These are phyloP conservation scores for Nothophytophthora sp. DNA, from an alignment of 352 stramenopile genomes.

Conservation along the genomic window DNA sequence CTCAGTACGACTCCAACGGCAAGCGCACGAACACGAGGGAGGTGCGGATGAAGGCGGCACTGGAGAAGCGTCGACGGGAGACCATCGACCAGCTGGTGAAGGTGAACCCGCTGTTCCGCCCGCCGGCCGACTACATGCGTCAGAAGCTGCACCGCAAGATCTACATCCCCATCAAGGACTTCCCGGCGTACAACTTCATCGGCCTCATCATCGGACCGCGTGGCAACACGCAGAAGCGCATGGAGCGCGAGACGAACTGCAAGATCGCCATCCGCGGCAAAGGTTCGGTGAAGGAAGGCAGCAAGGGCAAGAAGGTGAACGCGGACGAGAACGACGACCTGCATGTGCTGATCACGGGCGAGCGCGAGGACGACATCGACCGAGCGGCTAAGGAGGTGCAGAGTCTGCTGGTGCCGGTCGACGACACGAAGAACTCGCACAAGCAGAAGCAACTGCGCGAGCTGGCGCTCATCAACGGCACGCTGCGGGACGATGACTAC, in stretches of 20 bases:
- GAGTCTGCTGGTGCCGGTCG: slow-evolving; percentile 90
- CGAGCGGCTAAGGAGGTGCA: slow-evolving; percentile 89
- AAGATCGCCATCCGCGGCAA: slow-evolving; percentile 99
- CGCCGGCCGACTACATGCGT: slow-evolving; percentile 87
- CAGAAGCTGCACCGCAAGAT: slow-evolving; percentile 96
- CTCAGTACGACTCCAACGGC: slow-evolving; percentile 96
- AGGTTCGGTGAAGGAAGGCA: slow-evolving; percentile 97
- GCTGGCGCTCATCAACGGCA: slow-evolving; percentile 99
- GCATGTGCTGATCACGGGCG: slow-evolving; percentile 94
- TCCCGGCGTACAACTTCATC: slow-evolving; percentile 99
- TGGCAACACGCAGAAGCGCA: slow-evolving; percentile 99
- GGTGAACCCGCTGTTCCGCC: slow-evolving; percentile 92
- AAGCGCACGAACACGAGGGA: slow-evolving; percentile 97
- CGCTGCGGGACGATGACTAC: slow-evolving; percentile 97
- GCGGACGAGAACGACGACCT: slow-evolving; percentile 96
- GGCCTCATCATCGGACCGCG: slow-evolving; percentile 98
- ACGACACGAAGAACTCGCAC: slow-evolving; percentile 94
- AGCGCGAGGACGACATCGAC: slow-evolving; percentile 88
- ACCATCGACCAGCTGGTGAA: slow-evolving; percentile 97
- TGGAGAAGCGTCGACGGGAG: slow-evolving; percentile 90
- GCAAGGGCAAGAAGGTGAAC: slow-evolving; percentile 91
- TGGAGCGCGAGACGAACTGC: slow-evolving; percentile 98
- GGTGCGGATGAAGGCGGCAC: slow-evolving; percentile 91
- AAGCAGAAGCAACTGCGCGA: slow-evolving; percentile 99
- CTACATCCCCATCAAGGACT: slow-evolving; percentile 97